These are phyloP conservation scores for Gracilaria caudata DNA, from an alignment of 23 red algal genomes.

Conservation along the genomic window DNA sequence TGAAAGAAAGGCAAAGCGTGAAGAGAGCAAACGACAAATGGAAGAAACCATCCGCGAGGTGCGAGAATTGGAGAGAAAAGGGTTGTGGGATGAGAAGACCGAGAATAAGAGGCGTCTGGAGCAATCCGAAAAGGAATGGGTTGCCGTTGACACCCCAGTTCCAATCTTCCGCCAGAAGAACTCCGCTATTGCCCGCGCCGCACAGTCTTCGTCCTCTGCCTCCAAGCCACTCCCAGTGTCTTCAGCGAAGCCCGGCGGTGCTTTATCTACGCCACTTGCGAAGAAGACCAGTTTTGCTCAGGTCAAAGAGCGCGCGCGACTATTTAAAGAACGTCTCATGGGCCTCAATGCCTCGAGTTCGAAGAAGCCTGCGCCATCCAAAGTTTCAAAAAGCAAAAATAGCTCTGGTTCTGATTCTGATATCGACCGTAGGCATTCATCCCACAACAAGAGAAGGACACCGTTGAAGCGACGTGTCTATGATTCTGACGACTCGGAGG, in stretches of 20 bases:
- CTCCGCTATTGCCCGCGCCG: constrained; percentile 14
- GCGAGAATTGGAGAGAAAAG: constrained; percentile 31
- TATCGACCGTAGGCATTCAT: background rate
- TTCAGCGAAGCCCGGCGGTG: background rate
- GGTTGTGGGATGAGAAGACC: constrained; percentile 11
- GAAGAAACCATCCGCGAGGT: constrained; percentile 33
- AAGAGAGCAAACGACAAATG: background rate
- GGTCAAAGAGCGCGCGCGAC: constrained; percentile 11
- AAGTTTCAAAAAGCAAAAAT: background rate
- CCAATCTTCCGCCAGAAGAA: constrained; percentile 31
- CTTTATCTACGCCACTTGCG: background rate
- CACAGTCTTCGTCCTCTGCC: background rate
- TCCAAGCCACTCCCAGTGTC: background rate
- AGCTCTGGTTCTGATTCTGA: constrained; percentile 3
- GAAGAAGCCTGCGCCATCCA: background rate
- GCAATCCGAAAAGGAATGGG: constrained; percentile 37
- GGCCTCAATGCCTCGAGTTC: background rate
- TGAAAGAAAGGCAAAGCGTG: constrained; percentile 10
- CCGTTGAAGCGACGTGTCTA: background rate
- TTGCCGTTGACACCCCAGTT: constrained; percentile 49
- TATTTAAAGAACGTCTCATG: constrained; percentile 31
- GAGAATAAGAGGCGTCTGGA: constrained; percentile 23
- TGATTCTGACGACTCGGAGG: constrained; percentile 2
- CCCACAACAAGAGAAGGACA: background rate
- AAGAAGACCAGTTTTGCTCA: background rate